Conservation (phyloP, 2,329 filamentous ascomycete species). For the Fusarium falciforme region DNA sequence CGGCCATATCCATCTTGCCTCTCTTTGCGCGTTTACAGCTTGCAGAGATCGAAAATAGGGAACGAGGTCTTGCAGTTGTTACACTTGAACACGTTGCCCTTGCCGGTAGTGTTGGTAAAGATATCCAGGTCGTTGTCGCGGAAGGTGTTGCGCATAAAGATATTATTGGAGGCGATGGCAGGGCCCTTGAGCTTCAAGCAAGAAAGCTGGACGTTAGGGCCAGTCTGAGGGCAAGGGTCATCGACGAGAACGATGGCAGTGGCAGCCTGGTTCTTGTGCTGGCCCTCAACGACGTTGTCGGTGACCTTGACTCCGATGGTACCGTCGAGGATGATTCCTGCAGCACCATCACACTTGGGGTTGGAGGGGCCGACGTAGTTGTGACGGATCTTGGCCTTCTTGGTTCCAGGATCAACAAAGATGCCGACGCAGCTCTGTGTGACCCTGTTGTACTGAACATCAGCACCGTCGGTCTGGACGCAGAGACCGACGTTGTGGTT, state of each 20-base stretch:
- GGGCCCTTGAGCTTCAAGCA: slow-evolving; percentile 25
- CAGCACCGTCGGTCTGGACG: slow-evolving; percentile 48
- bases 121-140: slow-evolving; percentile 46
- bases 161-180: slow-evolving; percentile 41
- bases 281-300: slow-evolving; percentile 44
- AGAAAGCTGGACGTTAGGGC: background rate
- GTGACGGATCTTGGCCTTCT: slow-evolving; percentile 43
- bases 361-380: slow-evolving; percentile 43
- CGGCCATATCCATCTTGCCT: background rate
- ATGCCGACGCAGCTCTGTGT: slow-evolving; percentile 45
- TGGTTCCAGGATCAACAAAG: slow-evolving; percentile 49
- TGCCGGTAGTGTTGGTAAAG: slow-evolving; percentile 24
- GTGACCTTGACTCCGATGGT: slow-evolving; percentile 42
- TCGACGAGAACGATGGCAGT: slow-evolving; percentile 43
- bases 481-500: slow-evolving; percentile 49
- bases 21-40: background rate
- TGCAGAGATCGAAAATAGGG: background rate
- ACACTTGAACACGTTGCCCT: slow-evolving; percentile 41
- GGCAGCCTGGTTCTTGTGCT: slow-evolving; percentile 29
- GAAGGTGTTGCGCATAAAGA: slow-evolving; percentile 45
- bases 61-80: slow-evolving; percentile 33
- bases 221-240: slow-evolving; percentile 23
- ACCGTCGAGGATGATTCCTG: slow-evolving; percentile 45
- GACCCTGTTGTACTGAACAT: slow-evolving; percentile 49
- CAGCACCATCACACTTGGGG: slow-evolving; percentile 22